These are phyloP conservation scores for Raffaelea arxii DNA, from an alignment of 2,329 filamentous ascomycete species.

Conservation along the genomic window DNA sequence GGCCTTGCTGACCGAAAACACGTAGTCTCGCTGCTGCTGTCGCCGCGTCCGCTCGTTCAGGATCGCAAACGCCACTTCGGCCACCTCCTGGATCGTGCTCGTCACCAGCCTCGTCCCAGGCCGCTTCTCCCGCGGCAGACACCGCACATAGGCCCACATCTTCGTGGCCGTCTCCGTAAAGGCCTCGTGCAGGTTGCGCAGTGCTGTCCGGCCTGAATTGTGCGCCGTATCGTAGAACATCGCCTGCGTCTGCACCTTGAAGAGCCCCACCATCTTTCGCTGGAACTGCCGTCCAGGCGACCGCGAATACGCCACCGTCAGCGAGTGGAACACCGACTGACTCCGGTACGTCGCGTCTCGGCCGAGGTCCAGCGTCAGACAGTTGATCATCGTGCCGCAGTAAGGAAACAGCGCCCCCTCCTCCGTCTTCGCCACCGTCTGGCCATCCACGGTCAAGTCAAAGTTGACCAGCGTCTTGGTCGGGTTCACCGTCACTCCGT, in stretches of 20 bases:
- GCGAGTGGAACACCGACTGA: constrained; percentile 55
- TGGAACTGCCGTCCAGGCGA: constrained; percentile 69
- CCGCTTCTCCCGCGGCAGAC: constrained; percentile 45
- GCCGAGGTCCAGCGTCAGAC: constrained; percentile 60
- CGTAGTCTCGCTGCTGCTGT: constrained; percentile 38
- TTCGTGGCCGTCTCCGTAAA: constrained; percentile 74
- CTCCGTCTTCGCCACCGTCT: constrained; percentile 37
- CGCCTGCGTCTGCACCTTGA: constrained; percentile 76
- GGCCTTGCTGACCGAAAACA: constrained; percentile 47
- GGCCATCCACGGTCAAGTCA: constrained; percentile 46
- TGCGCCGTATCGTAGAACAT: constrained; percentile 76
- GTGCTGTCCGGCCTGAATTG: constrained; percentile 60
- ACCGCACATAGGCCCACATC: constrained; percentile 51
- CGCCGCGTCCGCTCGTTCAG: constrained; percentile 39
- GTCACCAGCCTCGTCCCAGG: constrained; percentile 52
- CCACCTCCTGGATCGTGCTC: constrained; percentile 56
- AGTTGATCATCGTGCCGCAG: constrained; percentile 73
- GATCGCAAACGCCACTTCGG: constrained; percentile 53
- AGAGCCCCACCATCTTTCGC: constrained; percentile 64
- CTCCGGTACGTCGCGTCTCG: constrained; percentile 51
- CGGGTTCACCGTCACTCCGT: constrained; percentile 69
- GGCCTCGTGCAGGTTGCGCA: constrained; percentile 64
- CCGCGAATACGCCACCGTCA: constrained; percentile 70
- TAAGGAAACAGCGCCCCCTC: constrained; percentile 60
- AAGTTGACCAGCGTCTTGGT: constrained; percentile 84